Percentiles rank a stretch among this genome's conserved stretches.
phyloP scores from a whole-genome alignment of 345 rosid species.

The Eutrema japonicum region DNA sequence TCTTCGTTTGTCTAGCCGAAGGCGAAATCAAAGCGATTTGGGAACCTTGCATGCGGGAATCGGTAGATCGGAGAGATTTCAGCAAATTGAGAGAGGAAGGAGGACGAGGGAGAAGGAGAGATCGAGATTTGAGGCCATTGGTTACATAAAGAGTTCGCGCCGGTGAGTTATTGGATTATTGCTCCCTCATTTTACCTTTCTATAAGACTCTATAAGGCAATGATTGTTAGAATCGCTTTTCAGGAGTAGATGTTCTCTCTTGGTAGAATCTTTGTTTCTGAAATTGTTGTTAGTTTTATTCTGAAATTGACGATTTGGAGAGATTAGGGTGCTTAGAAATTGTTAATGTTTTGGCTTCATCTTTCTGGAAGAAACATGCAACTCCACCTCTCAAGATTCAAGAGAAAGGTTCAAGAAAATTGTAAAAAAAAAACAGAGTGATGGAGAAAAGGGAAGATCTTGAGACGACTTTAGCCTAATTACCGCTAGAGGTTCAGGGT shows the following conservation, averaged over 20 bases:
- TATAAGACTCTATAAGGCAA: background rate
- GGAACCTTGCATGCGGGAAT: background rate
- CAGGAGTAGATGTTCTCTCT: constrained; percentile 12
- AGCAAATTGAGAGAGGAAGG: constrained; percentile 36
- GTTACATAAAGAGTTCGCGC: constrained; percentile 81
- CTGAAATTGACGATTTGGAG: constrained; percentile 12
- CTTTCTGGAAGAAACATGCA: background rate
- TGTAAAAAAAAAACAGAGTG: background rate
- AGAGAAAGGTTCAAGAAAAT: constrained; percentile 1
- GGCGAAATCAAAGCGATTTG: too few species aligned
- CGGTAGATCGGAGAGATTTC: constrained; percentile 35
- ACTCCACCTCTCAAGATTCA: constrained; percentile 5
- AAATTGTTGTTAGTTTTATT: constrained; percentile 3
- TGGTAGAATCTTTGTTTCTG: constrained; percentile 14
- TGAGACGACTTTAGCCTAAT: constrained; percentile 55
- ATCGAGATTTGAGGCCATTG: constrained; percentile 61
- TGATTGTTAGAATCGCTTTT: constrained; percentile 14
- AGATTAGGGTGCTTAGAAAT: background rate
- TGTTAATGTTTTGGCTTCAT: background rate
- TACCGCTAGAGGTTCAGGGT: constrained; percentile 54
- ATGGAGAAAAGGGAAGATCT: constrained; percentile 66
- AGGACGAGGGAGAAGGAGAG: constrained; percentile 41
- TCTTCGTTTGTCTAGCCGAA: too few species aligned
- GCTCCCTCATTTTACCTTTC: background rate
- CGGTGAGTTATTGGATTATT: constrained; percentile 56